These are phyloP conservation scores for Agarophyton chilense DNA, from an alignment of 23 red algal species.

Conservation along the genomic window DNA sequence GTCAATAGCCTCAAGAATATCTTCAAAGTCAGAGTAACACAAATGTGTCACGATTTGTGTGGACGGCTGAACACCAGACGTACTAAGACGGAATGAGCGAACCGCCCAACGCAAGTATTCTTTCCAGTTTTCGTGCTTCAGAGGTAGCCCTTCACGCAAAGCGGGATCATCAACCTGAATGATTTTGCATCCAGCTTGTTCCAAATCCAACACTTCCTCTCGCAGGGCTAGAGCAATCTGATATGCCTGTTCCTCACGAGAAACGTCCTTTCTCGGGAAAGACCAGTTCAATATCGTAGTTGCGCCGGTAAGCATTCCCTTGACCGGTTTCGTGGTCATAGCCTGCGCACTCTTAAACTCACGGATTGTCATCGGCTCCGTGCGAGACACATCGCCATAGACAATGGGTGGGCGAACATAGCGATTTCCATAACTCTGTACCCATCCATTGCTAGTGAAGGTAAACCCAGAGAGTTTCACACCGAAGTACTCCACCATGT, in stretches of 20 bases:
- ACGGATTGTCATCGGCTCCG: slow-evolving; percentile 79
- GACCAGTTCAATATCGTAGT: slow-evolving; percentile 94
- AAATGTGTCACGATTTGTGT: slow-evolving; percentile 93
- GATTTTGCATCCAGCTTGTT: slow-evolving; percentile 69
- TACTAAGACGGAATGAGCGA: slow-evolving; percentile 78
- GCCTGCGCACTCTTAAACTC: slow-evolving; percentile 81
- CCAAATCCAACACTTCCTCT: slow-evolving; percentile 86
- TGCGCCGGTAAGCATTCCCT: slow-evolving; percentile 96
- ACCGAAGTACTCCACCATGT: slow-evolving; percentile 99
- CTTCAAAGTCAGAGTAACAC: slow-evolving; percentile 94
- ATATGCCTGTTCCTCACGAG: slow-evolving; percentile 76
- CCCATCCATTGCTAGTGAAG: slow-evolving; percentile 90
- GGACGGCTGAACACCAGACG: slow-evolving; percentile 56
- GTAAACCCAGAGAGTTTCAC: slow-evolving; percentile 80
- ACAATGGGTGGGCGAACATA: slow-evolving; percentile 92
- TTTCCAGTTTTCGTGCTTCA: slow-evolving; percentile 68
- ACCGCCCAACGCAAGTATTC: slow-evolving; percentile 91
- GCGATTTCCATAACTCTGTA: slow-evolving; percentile 86
- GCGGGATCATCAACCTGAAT: slow-evolving; percentile 96
- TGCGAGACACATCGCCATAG: slow-evolving; percentile 83
- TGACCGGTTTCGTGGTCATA: slow-evolving; percentile 79
- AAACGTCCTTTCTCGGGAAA: slow-evolving; percentile 86
- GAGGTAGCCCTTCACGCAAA: slow-evolving; percentile 88
- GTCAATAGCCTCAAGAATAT: slow-evolving; percentile 85
- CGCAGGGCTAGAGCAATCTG: slow-evolving; percentile 87